phyloP scores from a whole-genome alignment of 805 yeast species.

The Starmera caribaea region DNA sequence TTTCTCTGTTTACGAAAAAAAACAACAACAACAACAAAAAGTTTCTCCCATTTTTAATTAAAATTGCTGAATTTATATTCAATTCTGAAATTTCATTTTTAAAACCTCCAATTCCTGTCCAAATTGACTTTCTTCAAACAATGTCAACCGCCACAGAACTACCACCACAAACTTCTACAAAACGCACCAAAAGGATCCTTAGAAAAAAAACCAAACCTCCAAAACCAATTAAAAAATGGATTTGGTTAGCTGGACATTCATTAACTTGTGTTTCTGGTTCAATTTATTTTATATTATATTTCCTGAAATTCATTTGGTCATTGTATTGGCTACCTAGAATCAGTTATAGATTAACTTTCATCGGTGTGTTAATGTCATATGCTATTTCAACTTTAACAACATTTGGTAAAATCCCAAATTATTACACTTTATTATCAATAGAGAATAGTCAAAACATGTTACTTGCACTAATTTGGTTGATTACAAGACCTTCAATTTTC shows the following conservation, averaged over 20 bases:
- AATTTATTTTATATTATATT: conserved; percentile 23
- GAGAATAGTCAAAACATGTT: conserved; percentile 66
- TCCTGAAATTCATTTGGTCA: conserved; percentile 16
- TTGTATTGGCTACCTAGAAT: conserved; percentile 38
- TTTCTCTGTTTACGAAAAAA: no score
- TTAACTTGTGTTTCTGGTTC: conserved; percentile 35
- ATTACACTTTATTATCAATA: conserved; percentile 55
- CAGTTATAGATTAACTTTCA: conserved; percentile 42
- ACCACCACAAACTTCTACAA: neutral
- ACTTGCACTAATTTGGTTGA: conserved; percentile 48
- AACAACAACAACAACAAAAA: no score
- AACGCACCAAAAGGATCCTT: conserved; percentile 22
- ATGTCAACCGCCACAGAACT: neutral
- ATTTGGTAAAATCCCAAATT: conserved; percentile 54
- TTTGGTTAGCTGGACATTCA: conserved; percentile 52
- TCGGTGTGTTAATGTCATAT: conserved; percentile 48
- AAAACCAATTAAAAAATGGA: conserved; percentile 32
- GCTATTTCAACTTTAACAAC: conserved; percentile 45
- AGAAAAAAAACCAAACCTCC: conserved; percentile 25
- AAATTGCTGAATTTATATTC: no score
- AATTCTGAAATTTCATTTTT: no score
- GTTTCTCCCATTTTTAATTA: no score
- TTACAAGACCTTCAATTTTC: conserved; percentile 55
- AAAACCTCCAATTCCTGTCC: no score
- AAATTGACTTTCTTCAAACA: neutral